These are phyloP conservation scores for Astragalus glycyphyllos DNA, from an alignment of 306 rosid species.

Conservation along the genomic window DNA sequence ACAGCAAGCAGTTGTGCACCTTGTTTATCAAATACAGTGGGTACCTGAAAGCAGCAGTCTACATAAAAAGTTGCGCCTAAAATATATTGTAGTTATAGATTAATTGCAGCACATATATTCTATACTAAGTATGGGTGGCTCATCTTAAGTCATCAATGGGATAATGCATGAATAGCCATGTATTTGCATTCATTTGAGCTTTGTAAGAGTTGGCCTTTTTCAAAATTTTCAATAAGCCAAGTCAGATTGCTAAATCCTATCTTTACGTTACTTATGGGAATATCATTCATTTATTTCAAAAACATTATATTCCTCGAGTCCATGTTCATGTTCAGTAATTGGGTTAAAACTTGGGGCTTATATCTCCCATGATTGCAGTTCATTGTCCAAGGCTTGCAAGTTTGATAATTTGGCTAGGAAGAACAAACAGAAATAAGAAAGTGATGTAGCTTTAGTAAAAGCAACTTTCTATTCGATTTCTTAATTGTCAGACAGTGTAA, in stretches of 20 bases:
- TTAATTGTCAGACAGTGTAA: background rate
- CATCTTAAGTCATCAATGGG: conserved; percentile 12
- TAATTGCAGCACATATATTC: background rate
- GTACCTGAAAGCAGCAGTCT: conserved; percentile 63
- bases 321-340: background rate
- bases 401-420: conserved; percentile 5
- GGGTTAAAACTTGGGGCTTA: background rate
- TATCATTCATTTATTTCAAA: background rate
- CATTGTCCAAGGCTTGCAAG: background rate
- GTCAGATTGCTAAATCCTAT: background rate
- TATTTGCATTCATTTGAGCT: conserved; percentile 30
- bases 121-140: conserved; percentile 15
- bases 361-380: background rate
- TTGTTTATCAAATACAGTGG: conserved; percentile 90
- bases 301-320: background rate
- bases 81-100: conserved; percentile 32
- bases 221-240: background rate
- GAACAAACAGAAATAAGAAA: conserved; percentile 2
- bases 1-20: conserved; percentile 95
- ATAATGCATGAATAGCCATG: conserved; percentile 22
- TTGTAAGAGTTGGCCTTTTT: background rate
- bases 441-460: conserved; percentile 15
- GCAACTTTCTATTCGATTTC: conserved; percentile 11
- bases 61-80: conserved; percentile 27
- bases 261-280: background rate